Base-by-base conservation (phyloP, 192 early-diverging fungal genomes). In the Coemansia interrupta region DNA sequence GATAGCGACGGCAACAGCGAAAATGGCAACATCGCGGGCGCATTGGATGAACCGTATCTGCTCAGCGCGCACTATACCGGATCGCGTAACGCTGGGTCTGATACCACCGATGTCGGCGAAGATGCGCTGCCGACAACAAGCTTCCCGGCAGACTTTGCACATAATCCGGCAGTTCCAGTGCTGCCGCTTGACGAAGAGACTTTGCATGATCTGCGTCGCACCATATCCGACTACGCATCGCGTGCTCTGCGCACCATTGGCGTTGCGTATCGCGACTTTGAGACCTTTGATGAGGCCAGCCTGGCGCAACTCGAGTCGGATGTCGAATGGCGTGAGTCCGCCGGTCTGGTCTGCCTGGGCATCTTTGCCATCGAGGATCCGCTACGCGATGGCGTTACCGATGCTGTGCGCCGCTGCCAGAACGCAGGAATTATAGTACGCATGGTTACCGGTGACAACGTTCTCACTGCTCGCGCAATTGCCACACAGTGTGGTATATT, bases 381-480 rank as follows among this genome's bases (percentile, higher is more conserved):
- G 40, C 79, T 99, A 18, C 90, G 97, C 60, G 87, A 91, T 2
- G 97, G 95, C 51, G 97, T 99, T 3, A 85, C 89, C 5, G 91
- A 89, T 58, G 94, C 95, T 28, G 97, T 99, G 28, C 69, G 81
- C n/a, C 68, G 80, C 15, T 98, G 95, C 68, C 87, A 88, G 67
- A 81, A 83, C 26, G 97, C 97, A 20, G 95, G 97, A 47, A 90
- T 99, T 24, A 84, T 88, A 78, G 92, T 99, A 43, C 89, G 96
- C 13, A 99, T 99, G 97, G 95, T 99, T 17, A 99, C 97, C 2
- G 97, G 97, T 49, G 97, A 99, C 80, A 96, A 96, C 64, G 56
- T 93, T 43, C 73, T 88, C 0, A 99, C 97, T 1, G 97, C 97
- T 2, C 85, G 88, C 38, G 88, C 92, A 6, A 99, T 99, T 72